Evolutionary conservation across 768 basidiomycete species (phyloP).

Genomic region (Lentinus tigrinus): DNA sequence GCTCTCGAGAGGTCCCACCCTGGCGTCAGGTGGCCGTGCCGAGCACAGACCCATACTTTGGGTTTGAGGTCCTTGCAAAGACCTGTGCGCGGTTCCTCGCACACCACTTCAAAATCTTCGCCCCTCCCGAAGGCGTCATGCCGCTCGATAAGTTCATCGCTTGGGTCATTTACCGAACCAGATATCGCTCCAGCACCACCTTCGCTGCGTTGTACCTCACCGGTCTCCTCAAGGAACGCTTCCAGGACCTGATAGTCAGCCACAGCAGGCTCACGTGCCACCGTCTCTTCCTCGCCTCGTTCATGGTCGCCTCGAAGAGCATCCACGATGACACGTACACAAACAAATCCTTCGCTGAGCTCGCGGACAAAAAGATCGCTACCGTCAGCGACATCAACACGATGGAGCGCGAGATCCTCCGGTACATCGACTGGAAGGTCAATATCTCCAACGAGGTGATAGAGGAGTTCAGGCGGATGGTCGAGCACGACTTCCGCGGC

Average conservation of each 20-base stretch:
- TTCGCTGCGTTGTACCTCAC: slow-evolving; percentile 66
- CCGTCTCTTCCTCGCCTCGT: slow-evolving; percentile 84
- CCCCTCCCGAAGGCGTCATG: neutral
- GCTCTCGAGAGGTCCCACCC: neutral
- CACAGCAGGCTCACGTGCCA: slow-evolving; percentile 57
- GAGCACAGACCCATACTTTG: neutral
- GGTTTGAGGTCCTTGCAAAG: neutral
- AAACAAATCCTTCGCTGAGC: slow-evolving; percentile 63
- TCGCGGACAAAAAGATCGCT: slow-evolving; percentile 60
- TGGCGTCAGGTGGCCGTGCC: no score
- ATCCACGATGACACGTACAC: slow-evolving; percentile 65
- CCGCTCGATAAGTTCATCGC: neutral
- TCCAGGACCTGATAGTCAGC: slow-evolving; percentile 84
- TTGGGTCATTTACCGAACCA: neutral
- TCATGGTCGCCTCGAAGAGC: slow-evolving; percentile 85
- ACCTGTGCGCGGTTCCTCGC: neutral
- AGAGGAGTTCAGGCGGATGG: slow-evolving; percentile 55
- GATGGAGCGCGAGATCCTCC: slow-evolving; percentile 93
- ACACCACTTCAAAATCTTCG: neutral
- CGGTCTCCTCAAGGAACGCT: slow-evolving; percentile 80
- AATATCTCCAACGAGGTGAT: slow-evolving; percentile 65
- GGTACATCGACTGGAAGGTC: slow-evolving; percentile 89
- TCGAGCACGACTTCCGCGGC: slow-evolving; percentile 56
- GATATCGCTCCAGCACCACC: slow-evolving; percentile 52
- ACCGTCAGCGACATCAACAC: slow-evolving; percentile 85